Conservation (phyloP, 2,329 filamentous ascomycete genomes). For the Setomelanomma holmii region DNA sequence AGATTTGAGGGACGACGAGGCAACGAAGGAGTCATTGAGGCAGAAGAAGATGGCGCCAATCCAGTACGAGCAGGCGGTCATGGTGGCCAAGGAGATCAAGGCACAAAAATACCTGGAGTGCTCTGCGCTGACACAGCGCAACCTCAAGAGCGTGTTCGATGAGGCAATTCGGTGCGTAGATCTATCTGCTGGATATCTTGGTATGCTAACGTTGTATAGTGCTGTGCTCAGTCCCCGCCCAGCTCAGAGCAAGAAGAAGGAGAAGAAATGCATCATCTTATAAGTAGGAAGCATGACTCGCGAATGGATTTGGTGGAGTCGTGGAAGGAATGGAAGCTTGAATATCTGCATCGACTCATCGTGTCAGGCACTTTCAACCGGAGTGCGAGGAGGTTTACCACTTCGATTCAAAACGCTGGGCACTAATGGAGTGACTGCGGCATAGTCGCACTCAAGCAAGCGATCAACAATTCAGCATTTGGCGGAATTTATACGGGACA, state of each 20-base stretch:
- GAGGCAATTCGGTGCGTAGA: constrained; percentile 88
- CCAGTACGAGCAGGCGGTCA: constrained; percentile 87
- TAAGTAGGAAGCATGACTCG: constrained; percentile 35
- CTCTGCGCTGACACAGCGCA: constrained; percentile 93
- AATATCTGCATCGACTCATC: constrained; percentile 26
- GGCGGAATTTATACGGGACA: constrained; percentile 16
- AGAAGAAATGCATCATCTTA: constrained; percentile 36
- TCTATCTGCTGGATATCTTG: neutral
- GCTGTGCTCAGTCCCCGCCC: constrained; percentile 52
- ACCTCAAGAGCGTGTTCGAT: constrained; percentile 98
- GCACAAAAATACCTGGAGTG: constrained; percentile 98
- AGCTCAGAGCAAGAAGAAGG: constrained; percentile 33
- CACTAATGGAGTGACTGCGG: constrained; percentile 5
- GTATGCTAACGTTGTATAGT: constrained; percentile 35
- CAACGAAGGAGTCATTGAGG: constrained; percentile 80
- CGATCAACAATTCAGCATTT: constrained; percentile 21
- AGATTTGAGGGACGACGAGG: constrained; percentile 87
- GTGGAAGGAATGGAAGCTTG: constrained; percentile 26
- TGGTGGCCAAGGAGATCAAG: constrained; percentile 90
- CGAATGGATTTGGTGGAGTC: constrained; percentile 29
- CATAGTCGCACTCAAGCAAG: constrained; percentile 2
- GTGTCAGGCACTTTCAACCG: constrained; percentile 2
- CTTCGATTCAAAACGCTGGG: constrained; percentile 10
- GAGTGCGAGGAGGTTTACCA: constrained; percentile 11
- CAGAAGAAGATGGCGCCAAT: constrained; percentile 98